Conservation (phyloP, 306 rosid genomes). For the Bauhinia variegata region DNA sequence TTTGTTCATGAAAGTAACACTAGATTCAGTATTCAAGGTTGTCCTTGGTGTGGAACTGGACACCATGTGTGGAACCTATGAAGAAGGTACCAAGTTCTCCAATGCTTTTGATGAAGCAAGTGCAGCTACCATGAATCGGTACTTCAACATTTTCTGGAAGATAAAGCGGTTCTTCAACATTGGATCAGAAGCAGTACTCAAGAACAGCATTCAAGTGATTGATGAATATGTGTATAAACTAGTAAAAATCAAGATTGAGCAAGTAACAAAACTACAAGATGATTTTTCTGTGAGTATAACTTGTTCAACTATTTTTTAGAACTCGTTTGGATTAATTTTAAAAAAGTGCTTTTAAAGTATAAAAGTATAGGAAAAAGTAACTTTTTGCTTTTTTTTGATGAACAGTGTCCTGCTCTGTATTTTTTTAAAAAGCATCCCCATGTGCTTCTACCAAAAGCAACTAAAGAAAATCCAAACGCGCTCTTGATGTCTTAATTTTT, state of each 20-base stretch:
- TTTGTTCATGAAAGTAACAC: conserved; percentile 36
- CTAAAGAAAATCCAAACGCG: too few relatives aligned
- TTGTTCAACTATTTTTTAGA: not conserved
- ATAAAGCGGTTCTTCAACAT: conserved; percentile 46
- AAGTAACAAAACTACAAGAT: conserved; percentile 38
- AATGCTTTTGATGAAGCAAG: conserved; percentile 45
- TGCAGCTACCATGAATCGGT: conserved; percentile 38
- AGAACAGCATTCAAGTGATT: conserved; percentile 34
- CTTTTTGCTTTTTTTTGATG: too few relatives aligned
- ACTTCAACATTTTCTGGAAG: conserved; percentile 51
- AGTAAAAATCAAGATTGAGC: conserved; percentile 42
- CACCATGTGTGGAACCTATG: conserved; percentile 39
- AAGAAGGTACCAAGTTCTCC: conserved; percentile 43
- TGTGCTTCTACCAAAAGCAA: too few relatives aligned
- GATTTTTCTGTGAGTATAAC: conserved; percentile 31
- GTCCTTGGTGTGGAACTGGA: conserved; percentile 44
- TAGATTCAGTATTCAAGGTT: conserved; percentile 41
- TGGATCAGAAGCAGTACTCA: conserved; percentile 56
- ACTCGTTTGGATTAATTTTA: too few relatives aligned
- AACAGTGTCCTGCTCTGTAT: too few relatives aligned
- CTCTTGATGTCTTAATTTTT: too few relatives aligned
- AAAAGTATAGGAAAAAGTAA: too few relatives aligned
- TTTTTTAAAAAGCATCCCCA: too few relatives aligned
- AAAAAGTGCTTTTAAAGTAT: too few relatives aligned
- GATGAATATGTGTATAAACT: conserved; percentile 30